Evolutionary conservation across 305 asterid genomes (phyloP).

Genomic region (Fraxinus velutina): DNA sequence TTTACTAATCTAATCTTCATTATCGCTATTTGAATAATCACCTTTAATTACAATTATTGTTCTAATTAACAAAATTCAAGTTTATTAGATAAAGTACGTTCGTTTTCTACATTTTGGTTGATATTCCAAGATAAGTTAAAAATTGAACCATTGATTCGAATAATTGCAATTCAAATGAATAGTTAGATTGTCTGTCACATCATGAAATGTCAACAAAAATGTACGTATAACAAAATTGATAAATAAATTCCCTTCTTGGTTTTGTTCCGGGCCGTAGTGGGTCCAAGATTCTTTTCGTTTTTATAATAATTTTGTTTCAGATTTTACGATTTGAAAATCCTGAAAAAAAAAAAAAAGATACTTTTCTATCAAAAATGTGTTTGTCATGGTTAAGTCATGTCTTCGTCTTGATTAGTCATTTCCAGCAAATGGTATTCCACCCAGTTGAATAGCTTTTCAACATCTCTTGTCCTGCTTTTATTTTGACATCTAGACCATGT

Average conservation of each 20-base stretch:
- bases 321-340: not conserved
- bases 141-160: too few species aligned
- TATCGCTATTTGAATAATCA: conserved; percentile 29
- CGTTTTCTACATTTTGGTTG: too few species aligned
- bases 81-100: not conserved
- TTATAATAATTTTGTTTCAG: not conserved
- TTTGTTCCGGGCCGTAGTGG: not conserved
- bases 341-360: not conserved
- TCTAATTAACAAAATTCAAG: not conserved
- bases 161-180: too few species aligned
- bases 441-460: not conserved
- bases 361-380: not conserved
- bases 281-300: not conserved
- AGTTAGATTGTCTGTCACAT: too few species aligned
- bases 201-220: too few species aligned
- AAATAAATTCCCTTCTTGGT: not conserved
- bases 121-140: too few species aligned
- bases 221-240: too few species aligned
- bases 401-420: not conserved
- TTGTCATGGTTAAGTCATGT: not conserved
- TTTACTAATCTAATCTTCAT: conserved; percentile 32
- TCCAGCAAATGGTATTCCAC: not conserved
- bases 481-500: not conserved
- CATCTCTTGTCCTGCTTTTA: not conserved
- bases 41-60: not conserved